These are phyloP conservation scores for Prunus mume DNA, from an alignment of 306 rosid genomes.

Conservation along the genomic window DNA sequence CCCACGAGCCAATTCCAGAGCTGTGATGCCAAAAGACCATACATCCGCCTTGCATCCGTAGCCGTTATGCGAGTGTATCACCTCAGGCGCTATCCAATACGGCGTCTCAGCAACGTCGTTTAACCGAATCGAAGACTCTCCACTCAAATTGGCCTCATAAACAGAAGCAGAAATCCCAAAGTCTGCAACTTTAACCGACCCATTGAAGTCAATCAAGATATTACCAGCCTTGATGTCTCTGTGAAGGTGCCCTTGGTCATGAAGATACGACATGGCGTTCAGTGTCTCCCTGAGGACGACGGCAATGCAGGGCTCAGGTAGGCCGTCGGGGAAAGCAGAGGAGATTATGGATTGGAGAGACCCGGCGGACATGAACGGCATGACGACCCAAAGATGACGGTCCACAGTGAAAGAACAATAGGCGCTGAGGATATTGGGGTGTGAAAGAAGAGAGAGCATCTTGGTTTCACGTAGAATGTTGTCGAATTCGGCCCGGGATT, in stretches of 20 bases:
- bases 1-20: conserved; percentile 63
- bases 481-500: conserved; percentile 39
- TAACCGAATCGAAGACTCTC: conserved; percentile 27
- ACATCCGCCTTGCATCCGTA: conserved; percentile 63
- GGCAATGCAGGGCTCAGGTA: conserved; percentile 51
- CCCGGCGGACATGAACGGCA: conserved; percentile 68
- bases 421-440: conserved; percentile 56
- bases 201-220: conserved; percentile 52
- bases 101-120: conserved; percentile 56
- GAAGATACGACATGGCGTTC: conserved; percentile 55
- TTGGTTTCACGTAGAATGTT: conserved; percentile 42
- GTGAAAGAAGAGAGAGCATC: conserved; percentile 48
- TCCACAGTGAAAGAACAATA: conserved; percentile 60
- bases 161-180: conserved; percentile 60
- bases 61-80: conserved; percentile 53
- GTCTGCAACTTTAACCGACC: conserved; percentile 43
- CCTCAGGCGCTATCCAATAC: conserved; percentile 78
- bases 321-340: conserved; percentile 44
- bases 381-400: conserved; percentile 64
- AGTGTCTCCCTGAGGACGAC: conserved; percentile 48
- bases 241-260: conserved; percentile 63
- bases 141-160: conserved; percentile 31
- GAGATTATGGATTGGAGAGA: conserved; percentile 57
- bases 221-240: conserved; percentile 65
- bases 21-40: conserved; percentile 71